Evolutionary conservation across 1,139 yeast genomes (phyloP).

Genomic region (Geotrichum citri-aurantii): DNA sequence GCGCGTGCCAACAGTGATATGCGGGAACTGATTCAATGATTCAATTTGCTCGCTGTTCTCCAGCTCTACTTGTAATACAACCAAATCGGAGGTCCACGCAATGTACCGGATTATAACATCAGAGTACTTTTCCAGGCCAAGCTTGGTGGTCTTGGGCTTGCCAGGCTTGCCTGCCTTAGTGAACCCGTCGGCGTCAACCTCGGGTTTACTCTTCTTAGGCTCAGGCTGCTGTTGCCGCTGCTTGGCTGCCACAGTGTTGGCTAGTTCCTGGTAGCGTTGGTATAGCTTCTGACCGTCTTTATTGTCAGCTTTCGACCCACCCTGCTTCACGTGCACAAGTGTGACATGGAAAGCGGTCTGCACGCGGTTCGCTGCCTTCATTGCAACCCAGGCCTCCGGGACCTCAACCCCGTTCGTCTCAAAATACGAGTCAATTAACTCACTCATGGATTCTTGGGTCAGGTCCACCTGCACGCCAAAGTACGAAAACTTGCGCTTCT

Average conservation of each 20-base stretch:
- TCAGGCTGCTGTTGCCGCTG: not conserved
- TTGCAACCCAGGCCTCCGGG: constrained; percentile 25
- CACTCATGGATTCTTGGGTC: constrained; percentile 12
- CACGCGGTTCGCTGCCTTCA: constrained; percentile 40
- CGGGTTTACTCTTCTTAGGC: not conserved
- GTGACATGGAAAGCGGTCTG: constrained; percentile 74
- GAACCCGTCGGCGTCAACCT: constrained; percentile 10
- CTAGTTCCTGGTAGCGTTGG: not conserved
- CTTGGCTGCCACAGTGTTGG: not conserved
- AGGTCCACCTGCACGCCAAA: constrained; percentile 37
- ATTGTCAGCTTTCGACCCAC: constrained; percentile 4
- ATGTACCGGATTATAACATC: constrained; percentile 43
- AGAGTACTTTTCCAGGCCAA: constrained; percentile 26
- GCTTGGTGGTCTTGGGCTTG: constrained; percentile 20
- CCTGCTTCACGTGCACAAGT: constrained; percentile 47
- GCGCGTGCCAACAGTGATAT: constrained; percentile 17
- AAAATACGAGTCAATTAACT: constrained; percentile 23
- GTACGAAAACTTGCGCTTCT: constrained; percentile 35
- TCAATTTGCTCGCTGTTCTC: not conserved
- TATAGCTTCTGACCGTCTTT: constrained; percentile 2
- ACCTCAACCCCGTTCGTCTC: constrained; percentile 20
- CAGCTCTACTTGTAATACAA: constrained; percentile 53
- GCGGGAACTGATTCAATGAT: constrained; percentile 11
- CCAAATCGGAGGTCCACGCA: constrained; percentile 48
- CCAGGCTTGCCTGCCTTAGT: constrained; percentile 1